Evolutionary conservation across 805 yeast species (phyloP).

Genomic region (Lipomyces lipofer): DNA sequence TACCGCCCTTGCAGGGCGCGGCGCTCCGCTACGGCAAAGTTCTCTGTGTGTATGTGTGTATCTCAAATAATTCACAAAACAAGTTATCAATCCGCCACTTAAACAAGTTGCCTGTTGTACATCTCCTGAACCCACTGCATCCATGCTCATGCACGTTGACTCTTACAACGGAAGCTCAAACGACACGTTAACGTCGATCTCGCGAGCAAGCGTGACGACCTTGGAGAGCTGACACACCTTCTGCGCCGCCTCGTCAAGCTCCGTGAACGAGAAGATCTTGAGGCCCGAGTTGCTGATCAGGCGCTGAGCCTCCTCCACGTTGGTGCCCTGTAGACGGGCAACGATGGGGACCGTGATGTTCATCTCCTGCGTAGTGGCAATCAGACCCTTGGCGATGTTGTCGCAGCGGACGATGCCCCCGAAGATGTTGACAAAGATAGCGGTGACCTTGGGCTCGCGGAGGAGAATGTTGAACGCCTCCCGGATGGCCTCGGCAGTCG

Average conservation of each 20-base stretch:
- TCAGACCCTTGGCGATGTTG: slow-evolving; percentile 96
- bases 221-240: slow-evolving; percentile 78
- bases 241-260: slow-evolving; percentile 96
- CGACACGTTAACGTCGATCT: slow-evolving; percentile 51
- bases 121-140: no score
- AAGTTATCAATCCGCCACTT: no score
- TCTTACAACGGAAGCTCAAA: slow-evolving; percentile 49
- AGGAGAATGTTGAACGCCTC: slow-evolving; percentile 92
- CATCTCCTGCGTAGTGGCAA: slow-evolving; percentile 90
- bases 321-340: slow-evolving; percentile 98
- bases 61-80: no score
- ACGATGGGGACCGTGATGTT: slow-evolving; percentile 91
- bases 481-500: slow-evolving; percentile 97
- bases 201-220: slow-evolving; percentile 50
- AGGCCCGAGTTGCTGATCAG: slow-evolving; percentile 85
- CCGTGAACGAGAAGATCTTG: slow-evolving; percentile 86
- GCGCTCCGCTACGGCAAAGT: no score
- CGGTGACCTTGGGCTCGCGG: slow-evolving; percentile 83
- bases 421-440: slow-evolving; percentile 96
- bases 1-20: no score
- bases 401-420: slow-evolving; percentile 99
- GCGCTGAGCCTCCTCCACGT: slow-evolving; percentile 83
- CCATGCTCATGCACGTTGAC: no score
- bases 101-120: no score
- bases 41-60: no score